A percentile compares a stretch with the other conserved stretches of the same genome.
Evolutionary conservation across 768 basidiomycete genomes (phyloP).

Genomic region (Mycena leptocephala): DNA sequence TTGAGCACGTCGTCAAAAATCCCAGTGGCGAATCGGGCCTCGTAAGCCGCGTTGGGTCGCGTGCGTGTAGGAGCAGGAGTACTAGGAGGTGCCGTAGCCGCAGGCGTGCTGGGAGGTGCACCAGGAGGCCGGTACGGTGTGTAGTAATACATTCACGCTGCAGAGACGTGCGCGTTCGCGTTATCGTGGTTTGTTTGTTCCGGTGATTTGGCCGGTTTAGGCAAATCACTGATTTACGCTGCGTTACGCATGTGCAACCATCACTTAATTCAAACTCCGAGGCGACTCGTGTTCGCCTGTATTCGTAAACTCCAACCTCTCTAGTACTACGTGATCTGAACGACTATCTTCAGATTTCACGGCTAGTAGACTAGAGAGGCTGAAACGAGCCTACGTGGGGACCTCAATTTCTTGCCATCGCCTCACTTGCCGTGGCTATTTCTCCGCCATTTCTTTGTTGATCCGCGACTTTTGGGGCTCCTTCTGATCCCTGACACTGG

Average conservation of each 20-base stretch:
- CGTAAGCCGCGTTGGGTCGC: background rate
- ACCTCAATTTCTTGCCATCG: too few relatives aligned
- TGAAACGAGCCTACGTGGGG: too few relatives aligned
- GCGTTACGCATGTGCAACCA: background rate
- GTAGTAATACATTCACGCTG: background rate
- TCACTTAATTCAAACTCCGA: background rate
- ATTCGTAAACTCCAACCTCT: too few relatives aligned
- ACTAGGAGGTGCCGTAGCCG: background rate
- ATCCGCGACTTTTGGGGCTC: too few relatives aligned
- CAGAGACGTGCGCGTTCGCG: background rate
- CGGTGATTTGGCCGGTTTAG: background rate
- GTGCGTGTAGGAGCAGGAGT: background rate
- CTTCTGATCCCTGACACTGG: too few relatives aligned
- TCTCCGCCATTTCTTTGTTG: too few relatives aligned
- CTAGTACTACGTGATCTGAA: too few relatives aligned
- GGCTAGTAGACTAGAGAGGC: too few relatives aligned
- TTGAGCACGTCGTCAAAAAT: too few relatives aligned
- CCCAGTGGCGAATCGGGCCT: background rate
- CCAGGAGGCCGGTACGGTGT: background rate
- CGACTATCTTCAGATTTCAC: too few relatives aligned
- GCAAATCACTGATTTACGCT: background rate
- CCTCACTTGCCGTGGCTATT: too few relatives aligned
- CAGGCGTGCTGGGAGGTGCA: background rate
- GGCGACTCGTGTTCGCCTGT: too few relatives aligned
- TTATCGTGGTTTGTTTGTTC: background rate